These are phyloP conservation scores for Paramecium pentaurelia DNA, from an alignment of 73 alveolate species.

Conservation along the genomic window DNA sequence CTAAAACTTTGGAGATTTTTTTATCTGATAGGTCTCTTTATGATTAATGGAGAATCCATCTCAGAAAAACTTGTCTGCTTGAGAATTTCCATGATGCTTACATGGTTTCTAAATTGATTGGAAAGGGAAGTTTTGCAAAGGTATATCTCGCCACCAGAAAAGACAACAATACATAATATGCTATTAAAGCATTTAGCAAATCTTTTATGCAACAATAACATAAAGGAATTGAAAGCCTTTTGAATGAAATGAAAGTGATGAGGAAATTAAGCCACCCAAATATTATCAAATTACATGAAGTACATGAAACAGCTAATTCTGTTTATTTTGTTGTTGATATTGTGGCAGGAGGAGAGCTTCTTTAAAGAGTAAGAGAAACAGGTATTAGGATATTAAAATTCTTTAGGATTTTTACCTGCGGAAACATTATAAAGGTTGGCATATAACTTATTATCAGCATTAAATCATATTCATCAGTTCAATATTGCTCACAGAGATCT, in stretches of 20 bases:
- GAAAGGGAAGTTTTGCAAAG: conserved; percentile 70
- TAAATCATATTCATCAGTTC: conserved; percentile 80
- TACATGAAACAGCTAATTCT: conserved; percentile 61
- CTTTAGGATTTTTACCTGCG: conserved; percentile 19
- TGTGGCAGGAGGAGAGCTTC: conserved; percentile 71
- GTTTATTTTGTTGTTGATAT: conserved; percentile 64
- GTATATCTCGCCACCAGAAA: conserved; percentile 69
- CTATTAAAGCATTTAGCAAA: conserved; percentile 66
- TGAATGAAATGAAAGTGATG: conserved; percentile 66
- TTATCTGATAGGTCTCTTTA: background rate
- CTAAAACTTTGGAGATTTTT: conserved; percentile 34
- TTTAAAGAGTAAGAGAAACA: conserved; percentile 55
- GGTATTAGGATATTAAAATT: background rate
- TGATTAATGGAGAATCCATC: conserved; percentile 7
- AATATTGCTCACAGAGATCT: conserved; percentile 86
- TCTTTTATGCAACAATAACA: conserved; percentile 17
- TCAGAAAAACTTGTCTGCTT: background rate
- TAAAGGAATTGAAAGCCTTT: conserved; percentile 45
- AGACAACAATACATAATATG: conserved; percentile 52
- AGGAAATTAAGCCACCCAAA: conserved; percentile 67
- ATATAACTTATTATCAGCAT: conserved; percentile 67
- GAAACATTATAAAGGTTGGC: background rate
- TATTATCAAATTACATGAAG: conserved; percentile 63
- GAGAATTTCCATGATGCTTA: conserved; percentile 21
- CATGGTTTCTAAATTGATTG: conserved; percentile 57